Conservation (phyloP, 169 alveolate genomes). For the Cryptosporidium bovis region DNA sequence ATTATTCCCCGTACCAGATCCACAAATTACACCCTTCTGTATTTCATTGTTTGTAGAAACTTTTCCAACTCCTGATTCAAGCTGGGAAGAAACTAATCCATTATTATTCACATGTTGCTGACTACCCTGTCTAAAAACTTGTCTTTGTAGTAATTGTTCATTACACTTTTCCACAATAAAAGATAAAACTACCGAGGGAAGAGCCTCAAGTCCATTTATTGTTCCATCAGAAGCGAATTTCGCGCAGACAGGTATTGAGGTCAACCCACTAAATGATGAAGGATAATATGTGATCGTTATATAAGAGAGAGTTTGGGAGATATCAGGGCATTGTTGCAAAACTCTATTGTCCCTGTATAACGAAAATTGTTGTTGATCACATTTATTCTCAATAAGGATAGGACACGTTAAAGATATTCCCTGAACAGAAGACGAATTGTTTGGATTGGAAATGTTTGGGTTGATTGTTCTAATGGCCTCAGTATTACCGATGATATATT, state of each 20-base stretch:
- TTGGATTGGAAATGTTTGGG: constrained; percentile 16
- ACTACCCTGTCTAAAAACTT: constrained; percentile 21
- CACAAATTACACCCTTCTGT: constrained; percentile 16
- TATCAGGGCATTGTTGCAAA: background rate
- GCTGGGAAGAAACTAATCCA: constrained; percentile 22
- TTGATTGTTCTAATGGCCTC: constrained; percentile 17
- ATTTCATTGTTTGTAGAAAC: constrained; percentile 15
- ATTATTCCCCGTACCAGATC: constrained; percentile 20
- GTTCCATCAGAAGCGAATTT: constrained; percentile 71
- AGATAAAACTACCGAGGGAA: constrained; percentile 67
- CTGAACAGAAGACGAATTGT: constrained; percentile 1
- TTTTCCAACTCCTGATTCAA: constrained; percentile 71
- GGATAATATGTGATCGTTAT: constrained; percentile 69
- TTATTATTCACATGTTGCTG: constrained; percentile 3
- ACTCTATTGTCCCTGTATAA: constrained; percentile 16
- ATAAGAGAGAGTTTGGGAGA: constrained; percentile 53
- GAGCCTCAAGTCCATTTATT: constrained; percentile 64
- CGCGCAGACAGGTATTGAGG: constrained; percentile 64
- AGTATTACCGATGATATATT: constrained; percentile 1
- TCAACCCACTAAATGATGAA: constrained; percentile 62
- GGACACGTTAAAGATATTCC: constrained; percentile 58
- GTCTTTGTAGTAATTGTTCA: constrained; percentile 64
- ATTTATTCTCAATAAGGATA: constrained; percentile 25
- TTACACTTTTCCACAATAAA: constrained; percentile 69
- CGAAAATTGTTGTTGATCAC: constrained; percentile 33